phyloP scores from a whole-genome alignment of 78 protist species.

The Dictyostelium citrinum region DNA sequence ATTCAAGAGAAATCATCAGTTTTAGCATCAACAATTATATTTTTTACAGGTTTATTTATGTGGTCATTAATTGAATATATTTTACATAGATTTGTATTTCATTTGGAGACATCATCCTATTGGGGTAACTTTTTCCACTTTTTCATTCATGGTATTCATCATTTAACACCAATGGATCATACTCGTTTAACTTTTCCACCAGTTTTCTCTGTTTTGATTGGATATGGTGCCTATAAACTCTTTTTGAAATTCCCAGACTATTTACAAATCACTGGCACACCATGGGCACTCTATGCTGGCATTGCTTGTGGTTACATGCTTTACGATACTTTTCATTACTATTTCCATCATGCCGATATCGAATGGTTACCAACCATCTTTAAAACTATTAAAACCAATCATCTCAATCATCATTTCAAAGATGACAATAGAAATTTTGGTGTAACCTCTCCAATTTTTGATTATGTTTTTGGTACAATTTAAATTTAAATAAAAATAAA shows the following conservation, averaged over 20 bases:
- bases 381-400: slow-evolving; percentile 55
- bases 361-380: slow-evolving; percentile 35
- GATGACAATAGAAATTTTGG: slow-evolving; percentile 73
- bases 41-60: slow-evolving; percentile 67
- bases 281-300: slow-evolving; percentile 65
- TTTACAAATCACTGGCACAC: slow-evolving; percentile 16
- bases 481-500: background rate
- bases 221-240: slow-evolving; percentile 26
- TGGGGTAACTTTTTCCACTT: slow-evolving; percentile 86
- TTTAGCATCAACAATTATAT: slow-evolving; percentile 1
- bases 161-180: slow-evolving; percentile 87
- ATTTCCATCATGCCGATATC: slow-evolving; percentile 80
- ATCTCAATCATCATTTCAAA: slow-evolving; percentile 78
- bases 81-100: slow-evolving; percentile 84
- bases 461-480: slow-evolving; percentile 66
- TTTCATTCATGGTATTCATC: slow-evolving; percentile 91
- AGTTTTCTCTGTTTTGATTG: slow-evolving; percentile 47
- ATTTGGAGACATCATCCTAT: slow-evolving; percentile 59
- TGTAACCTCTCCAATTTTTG: slow-evolving; percentile 76
- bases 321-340: slow-evolving; percentile 77
- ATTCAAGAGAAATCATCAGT: slow-evolving; percentile 38
- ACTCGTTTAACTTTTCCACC: slow-evolving; percentile 86
- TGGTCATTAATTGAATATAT: slow-evolving; percentile 85
- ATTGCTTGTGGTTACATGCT: slow-evolving; percentile 74
- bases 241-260: slow-evolving; percentile 16